Percentiles rank a stretch among this genome's conserved stretches.
Conservation (phyloP, 2,329 filamentous ascomycete species). For the Nemania bipapillata region DNA sequence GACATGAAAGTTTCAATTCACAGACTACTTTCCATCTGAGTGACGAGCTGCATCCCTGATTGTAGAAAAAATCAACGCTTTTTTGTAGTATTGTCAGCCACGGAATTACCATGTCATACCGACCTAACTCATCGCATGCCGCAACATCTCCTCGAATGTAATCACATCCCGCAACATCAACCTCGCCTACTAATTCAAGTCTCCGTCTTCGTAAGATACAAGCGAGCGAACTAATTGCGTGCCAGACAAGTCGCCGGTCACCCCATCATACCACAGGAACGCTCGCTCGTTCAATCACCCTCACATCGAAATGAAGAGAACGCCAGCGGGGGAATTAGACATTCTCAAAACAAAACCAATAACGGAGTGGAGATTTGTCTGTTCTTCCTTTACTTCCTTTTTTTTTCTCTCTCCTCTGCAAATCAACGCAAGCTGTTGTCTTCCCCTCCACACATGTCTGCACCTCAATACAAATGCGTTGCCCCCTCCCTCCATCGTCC, state of each 20-base stretch:
- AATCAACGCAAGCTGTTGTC: slow-evolving; percentile 7
- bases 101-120: slow-evolving; percentile 1
- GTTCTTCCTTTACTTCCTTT: neutral
- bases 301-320: slow-evolving; percentile 4
- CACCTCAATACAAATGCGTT: neutral
- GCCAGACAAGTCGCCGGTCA: slow-evolving; percentile 1
- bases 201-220: slow-evolving; percentile 6
- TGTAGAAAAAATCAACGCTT: slow-evolving; percentile 28
- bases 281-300: slow-evolving; percentile 4
- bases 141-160: neutral
- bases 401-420: neutral
- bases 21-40: neutral
- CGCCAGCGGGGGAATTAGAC: neutral
- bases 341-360: neutral
- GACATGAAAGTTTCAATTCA: slow-evolving; percentile 4
- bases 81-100: slow-evolving; percentile 13
- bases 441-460: neutral
- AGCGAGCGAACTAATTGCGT: neutral
- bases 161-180: neutral
- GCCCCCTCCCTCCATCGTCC: neutral
- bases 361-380: slow-evolving; percentile 2
- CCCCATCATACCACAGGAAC: neutral
- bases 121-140: slow-evolving; percentile 19
- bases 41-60: neutral
- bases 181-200: neutral